Base-by-base conservation (phyloP, 192 early-diverging fungal species). In the Backusella morwellensis region DNA sequence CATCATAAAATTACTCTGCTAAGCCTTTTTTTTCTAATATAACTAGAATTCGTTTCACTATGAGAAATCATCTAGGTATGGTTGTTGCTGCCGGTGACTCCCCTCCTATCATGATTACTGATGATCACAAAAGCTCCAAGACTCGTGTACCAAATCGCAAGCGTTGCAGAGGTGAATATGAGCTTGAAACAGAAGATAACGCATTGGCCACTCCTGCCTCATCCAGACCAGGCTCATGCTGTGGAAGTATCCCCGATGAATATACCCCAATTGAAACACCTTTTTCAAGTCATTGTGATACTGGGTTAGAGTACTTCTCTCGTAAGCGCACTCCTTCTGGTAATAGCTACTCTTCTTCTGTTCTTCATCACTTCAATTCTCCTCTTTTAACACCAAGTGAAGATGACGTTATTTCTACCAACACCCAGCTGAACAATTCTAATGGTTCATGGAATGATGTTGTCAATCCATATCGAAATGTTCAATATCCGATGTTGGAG, bases 31-130 rank as follows among this genome's bases (percentile, higher is more conserved):
- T 50, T 68, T 38, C 19, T 69, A 15, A 50, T 17, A 26, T 52
- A 67, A 32, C 21, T 42, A 85, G 88, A 78, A 87, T 98, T 44
- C 93, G 92, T 73, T 93, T 97, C 78, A 86, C 89, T 26, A 87
- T 96, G 73, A 85, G 86, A 26, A 94, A 98, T 78, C 73, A 87
- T 52, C 81, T 81, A 66, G 87, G 88, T 76, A 74, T 80, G 12
- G 82, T 93, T 42, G 81, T 97, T 40, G 96, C 96, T 15, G 87
- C 86, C 11, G 95, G 94, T n/a, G 81, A 94, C 47, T 95, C 96
- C n/a, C 93, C 96, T 5, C 95, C 97, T 14, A 97, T 98, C 66
- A 92, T 97, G 90, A 97, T 98, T 78, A 98, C 97, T 6, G 97
- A 98, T 76, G 97, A 98, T 83, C 97, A 98, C 87, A 98, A 98